Percentiles rank a stretch among this genome's conserved stretches.
Evolutionary conservation across 2,329 filamentous ascomycete species (phyloP).

Genomic region (Metarhizium guizhouense): DNA sequence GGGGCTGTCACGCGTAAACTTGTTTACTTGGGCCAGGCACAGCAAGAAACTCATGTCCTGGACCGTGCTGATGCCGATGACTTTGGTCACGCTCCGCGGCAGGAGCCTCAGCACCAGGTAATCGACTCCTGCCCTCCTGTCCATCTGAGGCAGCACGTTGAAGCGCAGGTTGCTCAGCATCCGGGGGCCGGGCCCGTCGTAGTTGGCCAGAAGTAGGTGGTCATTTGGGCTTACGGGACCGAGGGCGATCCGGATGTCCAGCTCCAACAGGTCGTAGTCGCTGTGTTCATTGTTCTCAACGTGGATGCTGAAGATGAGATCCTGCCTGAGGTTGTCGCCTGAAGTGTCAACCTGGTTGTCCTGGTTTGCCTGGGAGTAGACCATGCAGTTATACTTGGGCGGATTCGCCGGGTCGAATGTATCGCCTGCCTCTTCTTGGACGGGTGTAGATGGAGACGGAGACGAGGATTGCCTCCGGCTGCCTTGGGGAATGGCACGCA

Average conservation of each 20-base stretch:
- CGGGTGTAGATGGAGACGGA: not conserved
- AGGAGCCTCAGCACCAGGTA: not conserved
- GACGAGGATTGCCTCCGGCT: not conserved
- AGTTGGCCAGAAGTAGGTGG: constrained; percentile 5
- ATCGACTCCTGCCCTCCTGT: not conserved
- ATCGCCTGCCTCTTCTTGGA: not conserved
- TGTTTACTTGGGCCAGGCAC: not conserved
- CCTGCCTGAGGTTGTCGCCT: not conserved
- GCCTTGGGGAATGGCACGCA: not conserved
- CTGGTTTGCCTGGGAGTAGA: not conserved
- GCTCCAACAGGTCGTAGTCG: constrained; percentile 5
- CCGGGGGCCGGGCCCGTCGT: constrained; percentile 6
- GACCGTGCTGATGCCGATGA: not conserved
- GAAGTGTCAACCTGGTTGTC: not conserved
- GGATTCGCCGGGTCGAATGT: not conserved
- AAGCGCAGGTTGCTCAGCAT: constrained; percentile 11
- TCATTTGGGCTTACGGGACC: not conserved
- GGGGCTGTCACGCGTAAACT: not conserved
- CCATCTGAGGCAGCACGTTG: constrained; percentile 5
- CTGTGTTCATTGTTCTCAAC: not conserved
- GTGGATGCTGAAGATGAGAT: constrained; percentile 8
- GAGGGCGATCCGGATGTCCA: constrained; percentile 4
- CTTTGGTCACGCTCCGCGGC: not conserved
- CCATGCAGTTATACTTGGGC: not conserved
- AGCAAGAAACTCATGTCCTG: not conserved